Percentiles rank a stretch among this genome's conserved stretches.
phyloP scores from a whole-genome alignment of 179 eudicot species.

The Pouteria campechiana region DNA sequence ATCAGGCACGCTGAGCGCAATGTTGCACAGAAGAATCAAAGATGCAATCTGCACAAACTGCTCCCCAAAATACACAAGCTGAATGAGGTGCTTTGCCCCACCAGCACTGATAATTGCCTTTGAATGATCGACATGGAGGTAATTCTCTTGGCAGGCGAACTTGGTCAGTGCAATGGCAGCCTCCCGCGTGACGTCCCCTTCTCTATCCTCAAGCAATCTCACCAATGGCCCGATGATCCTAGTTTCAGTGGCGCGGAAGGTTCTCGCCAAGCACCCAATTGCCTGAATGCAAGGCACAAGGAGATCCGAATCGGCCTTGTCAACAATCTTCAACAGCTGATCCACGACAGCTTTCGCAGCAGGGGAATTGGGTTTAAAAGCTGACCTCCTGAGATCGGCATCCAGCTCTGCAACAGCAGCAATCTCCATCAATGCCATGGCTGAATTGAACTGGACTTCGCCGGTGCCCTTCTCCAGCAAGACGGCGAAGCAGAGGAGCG shows the following conservation, averaged over 20 bases:
- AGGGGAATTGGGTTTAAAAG: conserved; percentile 67
- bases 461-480: conserved; percentile 49
- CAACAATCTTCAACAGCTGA: conserved; percentile 38
- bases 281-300: conserved; percentile 51
- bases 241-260: conserved; percentile 62
- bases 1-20: conserved; percentile 58
- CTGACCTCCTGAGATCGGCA: conserved; percentile 51
- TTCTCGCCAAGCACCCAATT: conserved; percentile 58
- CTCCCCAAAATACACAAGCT: conserved; percentile 68
- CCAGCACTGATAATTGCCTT: conserved; percentile 56
- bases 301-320: conserved; percentile 37
- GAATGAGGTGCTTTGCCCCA: conserved; percentile 60
- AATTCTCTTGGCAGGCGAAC: conserved; percentile 48
- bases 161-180: conserved; percentile 51
- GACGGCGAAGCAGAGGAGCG: conserved; percentile 58
- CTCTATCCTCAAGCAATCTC: conserved; percentile 44
- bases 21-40: conserved; percentile 37
- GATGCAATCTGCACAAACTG: conserved; percentile 42
- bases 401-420: conserved; percentile 68
- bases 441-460: conserved; percentile 46
- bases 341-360: conserved; percentile 75
- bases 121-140: conserved; percentile 58
- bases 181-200: conserved; percentile 42
- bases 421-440: conserved; percentile 75
- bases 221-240: conserved; percentile 65